Evolutionary conservation across 768 basidiomycete genomes (phyloP).

Genomic region (Inosperma sp.): DNA sequence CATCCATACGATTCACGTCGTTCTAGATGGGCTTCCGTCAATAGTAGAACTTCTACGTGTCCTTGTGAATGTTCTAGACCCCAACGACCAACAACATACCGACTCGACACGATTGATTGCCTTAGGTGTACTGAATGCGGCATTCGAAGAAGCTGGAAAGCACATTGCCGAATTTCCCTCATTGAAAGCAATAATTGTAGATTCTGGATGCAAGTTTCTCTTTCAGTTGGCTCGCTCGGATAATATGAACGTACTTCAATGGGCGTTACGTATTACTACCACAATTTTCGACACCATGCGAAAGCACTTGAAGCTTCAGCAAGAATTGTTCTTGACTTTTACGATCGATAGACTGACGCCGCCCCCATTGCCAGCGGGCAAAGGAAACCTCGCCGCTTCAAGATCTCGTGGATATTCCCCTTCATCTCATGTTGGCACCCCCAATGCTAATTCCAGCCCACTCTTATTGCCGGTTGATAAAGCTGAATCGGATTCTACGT

Average conservation of each 20-base stretch:
- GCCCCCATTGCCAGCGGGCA: conserved; percentile 32
- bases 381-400: conserved; percentile 22
- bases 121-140: conserved; percentile 79
- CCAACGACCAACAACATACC: conserved; percentile 90
- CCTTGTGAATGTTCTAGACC: conserved; percentile 91
- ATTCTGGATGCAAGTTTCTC: conserved; percentile 92
- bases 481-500: conserved; percentile 36
- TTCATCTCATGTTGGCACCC: conserved; percentile 53
- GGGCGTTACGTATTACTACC: conserved; percentile 78
- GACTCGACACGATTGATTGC: conserved; percentile 92
- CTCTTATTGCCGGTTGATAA: conserved; percentile 38
- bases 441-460: conserved; percentile 38
- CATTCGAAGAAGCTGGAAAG: conserved; percentile 79
- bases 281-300: conserved; percentile 88
- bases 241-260: conserved; percentile 70
- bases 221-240: conserved; percentile 96
- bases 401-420: conserved; percentile 34
- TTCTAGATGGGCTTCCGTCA: conserved; percentile 82
- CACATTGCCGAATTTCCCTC: conserved; percentile 76
- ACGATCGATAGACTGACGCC: conserved; percentile 86
- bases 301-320: conserved; percentile 83
- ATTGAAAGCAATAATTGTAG: conserved; percentile 69
- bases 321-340: conserved; percentile 92
- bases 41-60: conserved; percentile 91
- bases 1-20: conserved; percentile 2